These are phyloP conservation scores for Olyra latifolia DNA, from an alignment of 176 grass and related monocot genomes.

Conservation along the genomic window DNA sequence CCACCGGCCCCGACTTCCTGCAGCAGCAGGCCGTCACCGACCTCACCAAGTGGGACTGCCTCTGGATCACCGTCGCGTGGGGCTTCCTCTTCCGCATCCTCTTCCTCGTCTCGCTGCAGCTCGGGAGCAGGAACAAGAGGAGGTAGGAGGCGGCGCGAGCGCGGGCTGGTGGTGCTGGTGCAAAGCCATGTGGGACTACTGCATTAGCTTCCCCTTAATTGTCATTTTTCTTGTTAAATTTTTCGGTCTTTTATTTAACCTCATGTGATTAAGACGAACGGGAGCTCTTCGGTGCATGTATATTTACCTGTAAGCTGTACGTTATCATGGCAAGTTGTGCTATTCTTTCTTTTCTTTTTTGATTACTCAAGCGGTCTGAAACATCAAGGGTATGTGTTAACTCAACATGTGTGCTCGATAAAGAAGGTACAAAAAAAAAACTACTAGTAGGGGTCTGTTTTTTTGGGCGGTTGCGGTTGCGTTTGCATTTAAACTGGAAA, in stretches of 20 bases:
- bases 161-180: background rate
- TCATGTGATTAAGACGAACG: background rate
- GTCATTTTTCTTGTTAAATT: background rate
- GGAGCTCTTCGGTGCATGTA: slow-evolving; percentile 24
- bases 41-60: slow-evolving; percentile 94
- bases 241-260: slow-evolving; percentile 16
- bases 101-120: slow-evolving; percentile 76
- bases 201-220: background rate
- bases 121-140: slow-evolving; percentile 95
- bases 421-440: background rate
- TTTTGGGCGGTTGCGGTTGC: too few relatives aligned
- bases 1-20: slow-evolving; percentile 65
- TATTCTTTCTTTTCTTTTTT: background rate
- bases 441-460: background rate
- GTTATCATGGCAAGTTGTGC: slow-evolving; percentile 16
- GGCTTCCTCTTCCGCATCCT: slow-evolving; percentile 84
- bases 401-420: background rate
- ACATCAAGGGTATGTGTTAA: background rate
- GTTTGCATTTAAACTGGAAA: too few relatives aligned
- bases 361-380: background rate
- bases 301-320: slow-evolving; percentile 31
- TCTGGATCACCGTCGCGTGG: slow-evolving; percentile 89
- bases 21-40: slow-evolving; percentile 74
- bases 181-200: background rate
- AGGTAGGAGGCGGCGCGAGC: slow-evolving; percentile 30